Base-by-base conservation (phyloP, 495 filamentous ascomycete species). In the Talaromyces thailandensis region DNA sequence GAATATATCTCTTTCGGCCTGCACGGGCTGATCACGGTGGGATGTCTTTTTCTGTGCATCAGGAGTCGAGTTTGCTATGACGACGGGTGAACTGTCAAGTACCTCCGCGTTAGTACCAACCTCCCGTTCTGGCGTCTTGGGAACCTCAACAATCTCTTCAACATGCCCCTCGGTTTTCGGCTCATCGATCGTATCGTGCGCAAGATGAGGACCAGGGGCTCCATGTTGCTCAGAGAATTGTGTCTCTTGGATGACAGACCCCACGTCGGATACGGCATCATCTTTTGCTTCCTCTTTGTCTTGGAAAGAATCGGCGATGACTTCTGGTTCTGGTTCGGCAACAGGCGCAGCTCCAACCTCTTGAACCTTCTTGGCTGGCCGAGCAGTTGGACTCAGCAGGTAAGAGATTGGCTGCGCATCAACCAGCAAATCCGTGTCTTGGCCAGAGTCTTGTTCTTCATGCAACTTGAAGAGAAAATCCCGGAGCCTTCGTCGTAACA, bases 401-500 rank as follows among this genome's bases (percentile, higher is more conserved):
- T 73, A 77, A 11, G 68, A 75, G 18, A 80, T 63, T 0, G 71
- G 75, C 45, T 64, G 61, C 45, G 57, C 62, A 58, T 75, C 71
- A 24, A 68, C 76, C 70, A 80, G 68, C 4, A 66, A 35, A 3
- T 14, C 26, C 12, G 45, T 0, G 57, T 50, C 37, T 64, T 52
- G 3, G 9, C 62, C 58, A 29, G 48, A 29, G 14, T 71, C 69
- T 65, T 86, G 84, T 57, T 79, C 75, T 3, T 70, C 62, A 60
- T 82, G 74, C 12, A 84, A 67, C 7, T 73, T 64, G 59, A 82
- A 73, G 2, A 88, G 67, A 48, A 84, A 79, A 11, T 78, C 66
- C 21, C 84, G 80, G 5, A 89, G 75, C 5, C 78, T 72, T 26
- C 66, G 56, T n/a, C 86, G 78, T 61, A 87, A 80, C 5, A 73